phyloP scores from a whole-genome alignment of 805 yeast genomes.

The Ascoidea rubescens region DNA sequence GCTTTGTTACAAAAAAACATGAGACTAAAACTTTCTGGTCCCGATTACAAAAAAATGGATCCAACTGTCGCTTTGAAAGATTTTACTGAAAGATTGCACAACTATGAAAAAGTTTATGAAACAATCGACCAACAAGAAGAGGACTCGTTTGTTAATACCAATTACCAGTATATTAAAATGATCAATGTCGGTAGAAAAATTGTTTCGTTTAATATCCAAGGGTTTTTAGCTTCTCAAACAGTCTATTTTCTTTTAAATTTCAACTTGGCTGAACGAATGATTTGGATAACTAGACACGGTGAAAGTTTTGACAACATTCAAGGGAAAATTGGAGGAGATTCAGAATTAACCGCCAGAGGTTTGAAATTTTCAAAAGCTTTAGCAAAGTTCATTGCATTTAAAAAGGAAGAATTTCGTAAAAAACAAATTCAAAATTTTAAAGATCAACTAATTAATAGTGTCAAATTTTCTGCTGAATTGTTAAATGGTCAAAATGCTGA shows the following conservation, averaged over 20 bases:
- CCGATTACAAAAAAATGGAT: constrained; percentile 82
- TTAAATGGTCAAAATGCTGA: constrained; percentile 5
- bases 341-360: constrained; percentile 73
- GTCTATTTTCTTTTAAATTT: constrained; percentile 81
- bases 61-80: constrained; percentile 67
- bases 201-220: constrained; percentile 80
- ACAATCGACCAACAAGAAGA: constrained; percentile 77
- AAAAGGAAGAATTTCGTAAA: constrained; percentile 54
- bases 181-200: constrained; percentile 92
- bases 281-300: constrained; percentile 93
- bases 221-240: constrained; percentile 84
- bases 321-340: constrained; percentile 90
- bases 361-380: constrained; percentile 56
- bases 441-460: constrained; percentile 6
- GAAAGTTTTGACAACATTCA: constrained; percentile 74
- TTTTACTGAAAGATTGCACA: constrained; percentile 64
- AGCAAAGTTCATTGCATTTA: constrained; percentile 56
- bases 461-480: not conserved
- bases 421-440: constrained; percentile 43
- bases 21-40: constrained; percentile 77
- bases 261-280: constrained; percentile 78
- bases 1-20: constrained; percentile 73
- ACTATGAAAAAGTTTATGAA: constrained; percentile 83
- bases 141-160: constrained; percentile 15
- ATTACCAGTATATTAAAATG: constrained; percentile 75